Evolutionary conservation across 108 stramenopile genomes (phyloP), one percentile per base, ranked within the genome.

Genomic region (Conticribra weissflogii): DNA sequence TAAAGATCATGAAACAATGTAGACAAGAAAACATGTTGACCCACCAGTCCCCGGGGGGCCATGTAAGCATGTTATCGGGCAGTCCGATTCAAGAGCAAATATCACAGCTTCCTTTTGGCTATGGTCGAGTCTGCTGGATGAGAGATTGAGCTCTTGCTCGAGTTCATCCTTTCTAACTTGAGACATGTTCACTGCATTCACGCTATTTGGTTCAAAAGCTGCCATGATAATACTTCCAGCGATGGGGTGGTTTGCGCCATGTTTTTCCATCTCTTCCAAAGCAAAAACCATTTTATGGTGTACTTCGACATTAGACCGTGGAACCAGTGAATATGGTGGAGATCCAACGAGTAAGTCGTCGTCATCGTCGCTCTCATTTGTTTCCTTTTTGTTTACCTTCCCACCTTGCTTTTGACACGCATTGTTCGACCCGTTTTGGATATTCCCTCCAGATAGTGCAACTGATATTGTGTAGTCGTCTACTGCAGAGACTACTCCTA

Each of bases 21-120:
- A 27, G 28, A 23, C 14, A 56, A 23, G 15, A 16, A 51, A n/a
- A 51, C 4, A 51, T 8, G 19, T 51, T 51, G 50, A 41, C 64
- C 78, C 48, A 71, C 81, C 81, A 0, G 76, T 85, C 4, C 94
- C 95, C 8, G 95, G 95, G 22, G 95, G 95, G 9, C 95, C 95
- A 67, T 96, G 95, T 34, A 96, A 90, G 52, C 90, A 74, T 12
- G 74, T 72, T 18, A 93, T 72, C 8, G 78, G 78, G 66, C 74
- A 84, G 9, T 82, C 67, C 2, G 76, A 67, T 31, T 81, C 19
- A 56, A 92, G 65, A 22, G 87, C 87, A 84, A 92, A 89, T 12
- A 78, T 45, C 23, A 95, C 87, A 25, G 93, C 93, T 46, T 89
- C 88, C 24, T 55, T 45, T 64, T 95, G 93, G 59, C 89, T 90